These are phyloP conservation scores for Russula vinacea DNA, from an alignment of 768 basidiomycete species.

Conservation along the genomic window DNA sequence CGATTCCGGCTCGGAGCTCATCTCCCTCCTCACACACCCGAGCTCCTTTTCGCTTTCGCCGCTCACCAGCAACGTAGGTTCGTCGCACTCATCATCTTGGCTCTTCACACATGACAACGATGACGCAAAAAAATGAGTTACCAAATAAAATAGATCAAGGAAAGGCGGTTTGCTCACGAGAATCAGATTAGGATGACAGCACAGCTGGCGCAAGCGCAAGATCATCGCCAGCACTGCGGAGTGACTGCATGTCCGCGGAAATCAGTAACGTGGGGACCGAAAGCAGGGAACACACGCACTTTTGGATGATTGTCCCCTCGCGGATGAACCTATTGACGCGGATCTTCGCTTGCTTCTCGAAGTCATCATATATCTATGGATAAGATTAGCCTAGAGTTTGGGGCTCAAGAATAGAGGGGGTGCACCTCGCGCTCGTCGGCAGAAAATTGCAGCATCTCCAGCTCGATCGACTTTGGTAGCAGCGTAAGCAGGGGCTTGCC, in stretches of 20 bases:
- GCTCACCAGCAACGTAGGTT: slow-evolving; percentile 49
- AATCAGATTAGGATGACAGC: slow-evolving; percentile 69
- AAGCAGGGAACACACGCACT: slow-evolving; percentile 44
- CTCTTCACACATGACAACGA: slow-evolving; percentile 34
- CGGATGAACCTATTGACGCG: slow-evolving; percentile 58
- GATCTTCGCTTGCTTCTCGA: slow-evolving; percentile 54
- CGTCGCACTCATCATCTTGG: slow-evolving; percentile 46
- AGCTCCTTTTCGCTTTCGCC: slow-evolving; percentile 54
- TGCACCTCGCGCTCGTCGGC: slow-evolving; percentile 63
- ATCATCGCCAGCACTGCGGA: slow-evolving; percentile 58
- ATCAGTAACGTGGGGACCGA: background rate
- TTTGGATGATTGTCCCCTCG: slow-evolving; percentile 66
- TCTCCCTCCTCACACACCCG: slow-evolving; percentile 48
- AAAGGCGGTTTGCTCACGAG: slow-evolving; percentile 43
- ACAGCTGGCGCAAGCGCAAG: slow-evolving; percentile 69
- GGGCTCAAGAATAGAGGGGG: background rate
- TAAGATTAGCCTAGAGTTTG: background rate
- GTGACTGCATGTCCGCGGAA: slow-evolving; percentile 39
- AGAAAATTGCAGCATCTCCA: slow-evolving; percentile 60
- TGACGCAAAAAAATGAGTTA: background rate
- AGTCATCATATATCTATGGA: slow-evolving; percentile 52
- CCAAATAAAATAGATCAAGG: background rate
- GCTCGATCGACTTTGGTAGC: slow-evolving; percentile 55
- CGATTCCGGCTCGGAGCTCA: slow-evolving; percentile 47
- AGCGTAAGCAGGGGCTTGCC: slow-evolving; percentile 67